Evolutionary conservation across 106 monocot species (phyloP), one percentile per base, ranked within the genome.

Genomic region (Dendrobium officinale): DNA sequence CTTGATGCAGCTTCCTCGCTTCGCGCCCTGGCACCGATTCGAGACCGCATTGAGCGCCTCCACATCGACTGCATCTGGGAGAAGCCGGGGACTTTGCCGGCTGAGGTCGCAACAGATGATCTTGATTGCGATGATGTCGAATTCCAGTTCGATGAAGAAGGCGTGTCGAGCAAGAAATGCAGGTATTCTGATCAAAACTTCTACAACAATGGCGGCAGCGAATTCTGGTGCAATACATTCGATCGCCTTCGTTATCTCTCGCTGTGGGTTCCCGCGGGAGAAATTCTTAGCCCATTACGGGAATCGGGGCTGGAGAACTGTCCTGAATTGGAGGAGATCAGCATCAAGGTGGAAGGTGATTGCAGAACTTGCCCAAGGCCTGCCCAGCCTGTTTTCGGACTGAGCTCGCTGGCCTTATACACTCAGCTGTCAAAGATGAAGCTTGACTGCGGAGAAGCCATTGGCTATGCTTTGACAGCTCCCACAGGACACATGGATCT

Each of bases 401-500:
- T 99, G 82, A 87, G 41, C 72, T 72, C 76, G 29, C 90, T 95
- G 2, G 61, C 37, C 1, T 48, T 54, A 17, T 93, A 89, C 83
- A 89, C 88, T 6, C 20, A 42, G 16, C 87, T 99, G 0, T 55
- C 68, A 4, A 95, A 93, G 83, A 95, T 99, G 95, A 95, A 91
- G 83, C 90, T 99, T 17, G 91, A 99, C 80, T 90, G 86, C 27
- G 87, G 91, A 1, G 99, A 95, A 3, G 99, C 88, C 2, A 85
- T 88, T 13, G 99, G 99, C 1, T 95, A 93, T 33, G 86, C 85
- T 0, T 78, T 95, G 59, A 99, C 99, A 0, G 99, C 95, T 11
- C 99, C 99, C 0, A 86, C 59, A 29, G 99, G 99, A 0, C 93
- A 95, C 31, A 93, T 95, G 91, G 99, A 99, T 75, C 82, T 99